phyloP scores from a whole-genome alignment of 805 yeast species.

The Ogataea siamensis region DNA sequence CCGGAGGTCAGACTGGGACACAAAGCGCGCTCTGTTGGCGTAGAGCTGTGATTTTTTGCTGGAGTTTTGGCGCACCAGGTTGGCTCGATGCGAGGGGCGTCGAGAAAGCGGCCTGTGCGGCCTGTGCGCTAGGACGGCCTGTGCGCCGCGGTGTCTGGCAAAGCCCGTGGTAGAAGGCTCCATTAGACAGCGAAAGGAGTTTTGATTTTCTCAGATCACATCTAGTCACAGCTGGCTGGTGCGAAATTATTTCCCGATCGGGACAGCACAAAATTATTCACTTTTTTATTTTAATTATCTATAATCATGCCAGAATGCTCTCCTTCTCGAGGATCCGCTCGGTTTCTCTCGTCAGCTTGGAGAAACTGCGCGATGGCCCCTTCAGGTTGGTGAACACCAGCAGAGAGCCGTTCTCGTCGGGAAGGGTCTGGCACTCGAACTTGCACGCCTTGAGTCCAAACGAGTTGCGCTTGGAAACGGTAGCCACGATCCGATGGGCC shows the following conservation, averaged over 20 bases:
- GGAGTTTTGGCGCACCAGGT: constrained; percentile 6
- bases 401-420: constrained; percentile 39
- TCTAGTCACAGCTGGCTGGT: constrained; percentile 15
- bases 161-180: constrained; percentile 7
- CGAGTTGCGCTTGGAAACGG: constrained; percentile 58
- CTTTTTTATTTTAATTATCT: not conserved
- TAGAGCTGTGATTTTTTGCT: constrained; percentile 1
- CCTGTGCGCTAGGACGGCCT: constrained; percentile 4
- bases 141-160: constrained; percentile 1
- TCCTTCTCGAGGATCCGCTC: constrained; percentile 65
- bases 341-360: constrained; percentile 58
- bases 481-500: constrained; percentile 52
- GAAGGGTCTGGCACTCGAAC: constrained; percentile 52
- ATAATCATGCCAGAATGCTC: constrained; percentile 44
- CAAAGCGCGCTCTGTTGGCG: constrained; percentile 3
- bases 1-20: constrained; percentile 9
- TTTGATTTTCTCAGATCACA: constrained; percentile 1
- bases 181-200: not conserved
- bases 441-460: constrained; percentile 62
- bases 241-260: constrained; percentile 13
- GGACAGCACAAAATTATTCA: constrained; percentile 6
- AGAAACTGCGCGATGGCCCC: constrained; percentile 64
- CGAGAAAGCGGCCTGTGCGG: not conserved
- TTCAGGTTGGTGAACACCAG: constrained; percentile 59
- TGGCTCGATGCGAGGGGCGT: constrained; percentile 3